These are phyloP conservation scores for Plasmodium falciparum DNA, from an alignment of 169 alveolate species.

Conservation along the genomic window DNA sequence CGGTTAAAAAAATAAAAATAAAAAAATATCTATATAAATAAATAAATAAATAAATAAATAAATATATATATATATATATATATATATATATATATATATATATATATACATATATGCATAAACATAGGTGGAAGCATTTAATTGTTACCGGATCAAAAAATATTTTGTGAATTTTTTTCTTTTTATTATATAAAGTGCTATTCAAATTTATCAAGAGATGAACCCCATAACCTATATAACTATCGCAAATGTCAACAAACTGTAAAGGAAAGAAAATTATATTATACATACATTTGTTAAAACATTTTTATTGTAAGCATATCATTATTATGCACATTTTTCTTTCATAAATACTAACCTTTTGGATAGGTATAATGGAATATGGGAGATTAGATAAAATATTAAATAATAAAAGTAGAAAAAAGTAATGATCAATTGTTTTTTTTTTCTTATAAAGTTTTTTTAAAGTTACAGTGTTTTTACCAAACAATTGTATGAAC, in stretches of 20 bases:
- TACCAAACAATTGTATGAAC: conserved; percentile 55
- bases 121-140: background rate
- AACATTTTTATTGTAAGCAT: background rate
- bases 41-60: too few relatives aligned
- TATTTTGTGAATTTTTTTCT: conserved; percentile 67
- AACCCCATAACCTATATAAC: conserved; percentile 34
- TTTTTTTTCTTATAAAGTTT: conserved; percentile 60
- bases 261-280: background rate
- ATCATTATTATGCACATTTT: background rate
- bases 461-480: conserved; percentile 62
- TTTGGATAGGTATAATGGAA: conserved; percentile 70
- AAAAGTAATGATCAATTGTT: conserved; percentile 53
- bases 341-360: conserved; percentile 16
- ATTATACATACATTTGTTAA: background rate
- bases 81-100: background rate
- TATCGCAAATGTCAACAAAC: conserved; percentile 70
- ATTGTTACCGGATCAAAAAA: conserved; percentile 61
- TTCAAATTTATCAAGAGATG: conserved; percentile 40
- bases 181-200: conserved; percentile 25
- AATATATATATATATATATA: background rate
- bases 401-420: conserved; percentile 58
- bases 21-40: background rate
- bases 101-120: background rate
- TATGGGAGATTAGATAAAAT: conserved; percentile 62
- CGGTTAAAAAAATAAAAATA: background rate